Evolutionary conservation across 1,139 yeast species (phyloP).

Genomic region (Scheffersomyces segobiensis): DNA sequence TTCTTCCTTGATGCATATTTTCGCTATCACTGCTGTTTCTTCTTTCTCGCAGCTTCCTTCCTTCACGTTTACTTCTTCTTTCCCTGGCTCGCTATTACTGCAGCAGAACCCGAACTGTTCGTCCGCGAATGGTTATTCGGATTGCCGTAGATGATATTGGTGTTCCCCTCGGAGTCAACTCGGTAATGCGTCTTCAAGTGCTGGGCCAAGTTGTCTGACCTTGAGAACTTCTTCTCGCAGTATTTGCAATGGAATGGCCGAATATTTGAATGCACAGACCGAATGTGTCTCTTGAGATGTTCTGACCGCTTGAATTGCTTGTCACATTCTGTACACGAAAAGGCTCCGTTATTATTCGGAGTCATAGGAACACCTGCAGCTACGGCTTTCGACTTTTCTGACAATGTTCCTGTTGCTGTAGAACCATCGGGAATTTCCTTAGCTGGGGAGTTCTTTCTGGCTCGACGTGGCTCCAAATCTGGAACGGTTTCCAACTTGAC

Average conservation of each 20-base stretch:
- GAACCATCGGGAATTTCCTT: background rate
- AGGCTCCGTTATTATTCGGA: slow-evolving; percentile 22
- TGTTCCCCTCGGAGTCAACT: slow-evolving; percentile 35
- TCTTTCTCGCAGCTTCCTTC: background rate
- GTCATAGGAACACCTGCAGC: slow-evolving; percentile 7
- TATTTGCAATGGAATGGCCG: slow-evolving; percentile 51
- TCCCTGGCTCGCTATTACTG: slow-evolving; percentile 15
- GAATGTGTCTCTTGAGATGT: slow-evolving; percentile 48
- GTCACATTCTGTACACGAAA: slow-evolving; percentile 47
- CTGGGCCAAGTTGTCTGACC: slow-evolving; percentile 51
- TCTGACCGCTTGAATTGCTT: slow-evolving; percentile 51
- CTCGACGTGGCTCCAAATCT: background rate
- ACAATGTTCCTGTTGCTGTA: background rate
- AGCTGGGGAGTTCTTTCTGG: background rate
- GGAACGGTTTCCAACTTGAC: background rate
- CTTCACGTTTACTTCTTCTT: slow-evolving; percentile 13
- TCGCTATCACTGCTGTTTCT: background rate
- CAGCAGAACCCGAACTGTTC: background rate
- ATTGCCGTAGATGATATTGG: slow-evolving; percentile 40
- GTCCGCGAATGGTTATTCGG: slow-evolving; percentile 24
- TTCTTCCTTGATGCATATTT: background rate
- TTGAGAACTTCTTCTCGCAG: slow-evolving; percentile 49
- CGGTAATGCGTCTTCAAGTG: slow-evolving; percentile 46
- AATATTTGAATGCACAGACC: slow-evolving; percentile 50
- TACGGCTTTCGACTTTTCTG: background rate